phyloP scores from a whole-genome alignment of 768 basidiomycete genomes.

The Calocybe cyanea region DNA sequence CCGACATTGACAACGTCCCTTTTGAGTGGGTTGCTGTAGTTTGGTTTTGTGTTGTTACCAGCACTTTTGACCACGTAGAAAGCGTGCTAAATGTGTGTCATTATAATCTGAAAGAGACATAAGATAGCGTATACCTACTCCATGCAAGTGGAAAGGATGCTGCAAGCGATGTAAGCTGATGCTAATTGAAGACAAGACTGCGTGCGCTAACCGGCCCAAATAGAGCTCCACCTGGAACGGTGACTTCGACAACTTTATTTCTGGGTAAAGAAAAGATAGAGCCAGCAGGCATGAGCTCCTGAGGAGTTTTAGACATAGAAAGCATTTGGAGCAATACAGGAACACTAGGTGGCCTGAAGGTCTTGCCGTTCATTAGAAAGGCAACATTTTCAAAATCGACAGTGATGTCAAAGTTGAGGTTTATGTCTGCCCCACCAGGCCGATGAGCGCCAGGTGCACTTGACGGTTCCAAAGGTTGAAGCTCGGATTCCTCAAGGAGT shows the following conservation, averaged over 20 bases:
- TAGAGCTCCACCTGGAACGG: conserved; percentile 25
- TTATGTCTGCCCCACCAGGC: conserved; percentile 14
- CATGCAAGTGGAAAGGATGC: conserved; percentile 38
- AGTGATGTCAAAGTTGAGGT: conserved; percentile 11
- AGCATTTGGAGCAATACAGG: conserved; percentile 44
- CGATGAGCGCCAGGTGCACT: conserved; percentile 9
- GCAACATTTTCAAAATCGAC: conserved; percentile 9
- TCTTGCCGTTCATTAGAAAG: conserved; percentile 28
- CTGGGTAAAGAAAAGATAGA: conserved; percentile 29
- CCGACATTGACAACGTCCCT: conserved; percentile 48
- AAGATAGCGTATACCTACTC: conserved; percentile 9
- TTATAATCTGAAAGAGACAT: not conserved
- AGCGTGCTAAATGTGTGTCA: conserved; percentile 27
- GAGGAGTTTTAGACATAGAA: conserved; percentile 33
- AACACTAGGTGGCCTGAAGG: conserved; percentile 17
- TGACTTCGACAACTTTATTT: conserved; percentile 38
- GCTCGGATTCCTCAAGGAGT: conserved; percentile 9
- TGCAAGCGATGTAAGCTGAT: not conserved
- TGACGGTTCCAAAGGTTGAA: conserved; percentile 7
- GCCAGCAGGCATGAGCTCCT: conserved; percentile 24
- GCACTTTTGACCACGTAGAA: conserved; percentile 34
- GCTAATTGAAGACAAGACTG: not conserved
- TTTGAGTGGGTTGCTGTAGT: conserved; percentile 40
- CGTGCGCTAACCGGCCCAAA: conserved; percentile 17
- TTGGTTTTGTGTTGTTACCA: conserved; percentile 21